These are phyloP conservation scores for Collariella sp. DNA, from an alignment of 495 filamentous ascomycete species.

Conservation along the genomic window DNA sequence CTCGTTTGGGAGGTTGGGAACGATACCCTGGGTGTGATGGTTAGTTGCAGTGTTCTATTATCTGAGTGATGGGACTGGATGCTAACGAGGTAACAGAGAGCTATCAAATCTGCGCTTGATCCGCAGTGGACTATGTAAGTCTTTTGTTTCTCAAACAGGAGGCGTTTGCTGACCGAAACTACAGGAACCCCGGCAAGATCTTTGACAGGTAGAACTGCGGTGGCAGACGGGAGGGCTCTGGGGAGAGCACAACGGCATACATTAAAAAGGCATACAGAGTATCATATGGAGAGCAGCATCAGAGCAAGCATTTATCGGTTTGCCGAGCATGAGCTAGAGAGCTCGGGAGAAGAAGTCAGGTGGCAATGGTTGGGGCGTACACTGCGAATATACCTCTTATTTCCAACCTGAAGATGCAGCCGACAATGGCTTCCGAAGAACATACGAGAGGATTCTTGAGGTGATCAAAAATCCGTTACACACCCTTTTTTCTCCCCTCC, in stretches of 20 bases:
- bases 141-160: neutral
- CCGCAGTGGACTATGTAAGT: constrained; percentile 69
- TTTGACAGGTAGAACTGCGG: constrained; percentile 47
- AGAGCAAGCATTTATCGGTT: neutral
- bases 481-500: too few species aligned
- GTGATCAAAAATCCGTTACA: too few species aligned
- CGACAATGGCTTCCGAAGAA: too few species aligned
- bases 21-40: constrained; percentile 76
- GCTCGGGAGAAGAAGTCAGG: too few species aligned
- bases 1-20: constrained; percentile 74
- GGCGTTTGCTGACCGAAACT: constrained; percentile 1
- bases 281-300: constrained; percentile 1
- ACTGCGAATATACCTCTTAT: too few species aligned
- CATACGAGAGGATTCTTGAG: too few species aligned
- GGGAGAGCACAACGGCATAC: neutral
- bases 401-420: too few species aligned
- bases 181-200: constrained; percentile 75
- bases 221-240: neutral
- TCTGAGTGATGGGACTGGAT: neutral
- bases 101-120: constrained; percentile 76
- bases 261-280: neutral
- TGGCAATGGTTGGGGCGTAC: too few species aligned
- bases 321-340: too few species aligned
- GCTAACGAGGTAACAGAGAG: constrained; percentile 35
- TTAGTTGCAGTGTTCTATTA: constrained; percentile 6